Evolutionary conservation across 1,139 yeast genomes (phyloP).

Genomic region (Yamadazyma pseudoaaseri): DNA sequence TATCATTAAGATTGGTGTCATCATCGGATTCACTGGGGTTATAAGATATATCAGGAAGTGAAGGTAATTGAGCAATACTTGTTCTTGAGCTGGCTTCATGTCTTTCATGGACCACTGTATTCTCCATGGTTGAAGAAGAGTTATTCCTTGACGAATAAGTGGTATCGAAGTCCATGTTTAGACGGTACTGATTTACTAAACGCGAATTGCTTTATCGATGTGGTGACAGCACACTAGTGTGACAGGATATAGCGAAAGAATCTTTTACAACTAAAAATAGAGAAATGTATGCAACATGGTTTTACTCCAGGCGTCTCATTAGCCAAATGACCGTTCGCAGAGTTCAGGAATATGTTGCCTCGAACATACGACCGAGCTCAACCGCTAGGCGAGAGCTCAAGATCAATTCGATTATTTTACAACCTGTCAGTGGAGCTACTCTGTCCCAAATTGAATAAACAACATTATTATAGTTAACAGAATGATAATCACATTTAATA

Average conservation of each 20-base stretch:
- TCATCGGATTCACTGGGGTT: slow-evolving; percentile 8
- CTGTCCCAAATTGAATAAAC: slow-evolving; percentile 52
- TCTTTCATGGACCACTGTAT: slow-evolving; percentile 8
- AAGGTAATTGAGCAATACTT: slow-evolving; percentile 20
- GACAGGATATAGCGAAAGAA: no score
- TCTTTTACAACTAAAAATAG: no score
- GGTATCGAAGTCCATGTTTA: slow-evolving; percentile 4
- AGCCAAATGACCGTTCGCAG: slow-evolving; percentile 79
- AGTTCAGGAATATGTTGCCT: slow-evolving; percentile 92
- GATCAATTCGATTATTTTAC: slow-evolving; percentile 58
- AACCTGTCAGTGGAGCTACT: slow-evolving; percentile 89
- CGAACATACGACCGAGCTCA: slow-evolving; percentile 56
- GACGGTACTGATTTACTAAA: no score
- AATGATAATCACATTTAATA: slow-evolving; percentile 1
- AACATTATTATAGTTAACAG: slow-evolving; percentile 4
- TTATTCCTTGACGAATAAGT: slow-evolving; percentile 2
- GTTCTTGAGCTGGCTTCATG: slow-evolving; percentile 18
- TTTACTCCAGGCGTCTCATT: slow-evolving; percentile 81
- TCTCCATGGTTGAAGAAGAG: slow-evolving; percentile 5
- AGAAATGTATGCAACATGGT: slow-evolving; percentile 78
- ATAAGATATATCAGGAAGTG: slow-evolving; percentile 16
- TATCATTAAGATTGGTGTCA: background rate
- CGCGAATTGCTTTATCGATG: no score
- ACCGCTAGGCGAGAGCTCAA: slow-evolving; percentile 61
- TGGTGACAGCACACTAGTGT: no score